Percentiles rank a stretch among this genome's conserved stretches.
These are phyloP conservation scores for Ministeria vibrans DNA, from an alignment of 78 protist genomes.

Conservation along the genomic window DNA sequence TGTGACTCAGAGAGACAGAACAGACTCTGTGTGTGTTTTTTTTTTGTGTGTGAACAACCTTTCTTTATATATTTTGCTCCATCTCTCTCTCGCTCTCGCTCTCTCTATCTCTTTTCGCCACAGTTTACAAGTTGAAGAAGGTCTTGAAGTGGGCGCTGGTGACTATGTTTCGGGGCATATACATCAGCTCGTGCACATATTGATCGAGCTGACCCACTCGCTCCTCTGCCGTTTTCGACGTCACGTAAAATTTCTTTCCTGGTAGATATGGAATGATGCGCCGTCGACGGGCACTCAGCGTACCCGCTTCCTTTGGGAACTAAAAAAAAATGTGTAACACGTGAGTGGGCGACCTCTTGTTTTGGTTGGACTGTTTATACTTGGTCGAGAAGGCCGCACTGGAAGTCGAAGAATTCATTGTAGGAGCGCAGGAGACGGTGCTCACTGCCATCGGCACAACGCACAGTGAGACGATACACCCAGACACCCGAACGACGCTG, in stretches of 20 bases:
- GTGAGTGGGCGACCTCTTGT: too few species aligned
- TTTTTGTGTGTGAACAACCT: too few species aligned
- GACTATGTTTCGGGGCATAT: too few species aligned
- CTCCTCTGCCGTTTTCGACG: neutral
- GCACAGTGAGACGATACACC: too few species aligned
- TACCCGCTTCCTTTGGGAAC: neutral
- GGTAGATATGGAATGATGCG: neutral
- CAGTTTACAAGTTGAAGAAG: neutral
- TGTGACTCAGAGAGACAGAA: too few species aligned
- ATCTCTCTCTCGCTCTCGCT: too few species aligned
- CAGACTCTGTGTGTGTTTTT: too few species aligned
- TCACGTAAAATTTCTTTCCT: neutral
- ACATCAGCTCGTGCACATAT: neutral
- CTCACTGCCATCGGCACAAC: too few species aligned
- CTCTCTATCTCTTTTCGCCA: neutral
- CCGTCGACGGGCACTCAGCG: neutral
- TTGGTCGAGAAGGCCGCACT: neutral
- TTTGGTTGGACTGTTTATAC: too few species aligned
- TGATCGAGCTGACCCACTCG: neutral
- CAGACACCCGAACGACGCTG: too few species aligned
- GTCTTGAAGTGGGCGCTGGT: too few species aligned
- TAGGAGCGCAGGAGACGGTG: neutral
- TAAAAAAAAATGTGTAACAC: too few species aligned
- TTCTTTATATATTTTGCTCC: neutral
- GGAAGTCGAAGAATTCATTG: neutral